Conservation (phyloP, 257 asterid species). For the Perilla frutescens region DNA sequence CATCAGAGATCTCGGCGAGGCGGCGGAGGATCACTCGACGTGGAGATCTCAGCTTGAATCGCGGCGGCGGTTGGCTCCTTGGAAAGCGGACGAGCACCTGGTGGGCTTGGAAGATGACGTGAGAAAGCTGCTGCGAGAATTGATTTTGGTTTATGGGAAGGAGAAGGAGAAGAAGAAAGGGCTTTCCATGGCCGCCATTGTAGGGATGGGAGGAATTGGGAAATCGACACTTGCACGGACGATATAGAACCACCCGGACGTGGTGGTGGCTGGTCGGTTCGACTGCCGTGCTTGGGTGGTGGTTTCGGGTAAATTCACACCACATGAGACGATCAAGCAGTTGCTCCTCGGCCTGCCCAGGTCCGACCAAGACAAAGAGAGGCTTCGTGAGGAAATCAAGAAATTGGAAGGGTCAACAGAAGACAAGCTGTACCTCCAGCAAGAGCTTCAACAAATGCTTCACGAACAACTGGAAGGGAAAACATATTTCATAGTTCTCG, state of each 20-base stretch:
- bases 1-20: not conserved
- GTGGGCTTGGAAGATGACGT: conserved; percentile 35
- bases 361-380: not conserved
- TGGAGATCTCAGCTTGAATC: not conserved
- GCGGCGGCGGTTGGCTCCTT: not conserved
- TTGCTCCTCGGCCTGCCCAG: not conserved
- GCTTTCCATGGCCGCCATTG: conserved; percentile 20
- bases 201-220: conserved; percentile 31
- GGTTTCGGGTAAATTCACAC: conserved; percentile 31
- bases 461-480: not conserved
- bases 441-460: not conserved
- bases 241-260: conserved; percentile 20
- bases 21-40: not conserved
- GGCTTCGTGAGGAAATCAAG: not conserved
- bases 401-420: not conserved
- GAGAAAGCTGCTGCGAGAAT: not conserved
- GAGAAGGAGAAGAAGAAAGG: not conserved
- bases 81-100: conserved; percentile 6
- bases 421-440: not conserved
- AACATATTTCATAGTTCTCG: not conserved
- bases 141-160: not conserved
- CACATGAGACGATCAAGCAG: conserved; percentile 5
- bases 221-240: conserved; percentile 32
- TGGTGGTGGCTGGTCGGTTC: not conserved
- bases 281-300: conserved; percentile 34